phyloP scores from a whole-genome alignment of 2,329 filamentous ascomycete genomes.

The Phialophora macrospora region DNA sequence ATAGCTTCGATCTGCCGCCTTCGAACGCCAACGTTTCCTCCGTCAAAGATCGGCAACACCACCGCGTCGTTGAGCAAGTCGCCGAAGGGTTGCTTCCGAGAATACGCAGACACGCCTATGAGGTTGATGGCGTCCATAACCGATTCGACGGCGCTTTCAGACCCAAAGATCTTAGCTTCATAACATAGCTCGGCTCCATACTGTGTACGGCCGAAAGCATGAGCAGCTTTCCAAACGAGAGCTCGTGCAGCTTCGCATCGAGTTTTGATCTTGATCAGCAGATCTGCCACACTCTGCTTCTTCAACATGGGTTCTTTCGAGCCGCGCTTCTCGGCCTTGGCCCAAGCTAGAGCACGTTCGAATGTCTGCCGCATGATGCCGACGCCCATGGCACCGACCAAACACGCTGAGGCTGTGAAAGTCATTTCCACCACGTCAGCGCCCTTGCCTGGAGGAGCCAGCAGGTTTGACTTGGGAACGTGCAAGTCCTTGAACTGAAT shows the following conservation, averaged over 20 bases:
- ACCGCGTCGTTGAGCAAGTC: constrained; percentile 54
- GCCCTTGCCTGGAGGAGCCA: constrained; percentile 53
- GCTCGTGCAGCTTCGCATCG: constrained; percentile 56
- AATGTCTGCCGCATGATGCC: constrained; percentile 61
- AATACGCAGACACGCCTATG: constrained; percentile 58
- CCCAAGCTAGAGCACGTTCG: constrained; percentile 58
- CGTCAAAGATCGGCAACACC: constrained; percentile 58
- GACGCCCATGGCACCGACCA: constrained; percentile 61
- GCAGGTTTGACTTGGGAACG: constrained; percentile 55
- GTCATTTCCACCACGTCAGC: constrained; percentile 50
- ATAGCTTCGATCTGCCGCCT: constrained; percentile 50
- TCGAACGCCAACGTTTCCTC: constrained; percentile 60
- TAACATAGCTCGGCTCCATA: constrained; percentile 55
- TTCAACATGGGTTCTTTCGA: constrained; percentile 54
- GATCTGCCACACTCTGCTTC: constrained; percentile 58
- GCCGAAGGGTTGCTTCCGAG: constrained; percentile 50
- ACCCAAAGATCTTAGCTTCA: constrained; percentile 59
- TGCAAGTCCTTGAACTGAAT: constrained; percentile 55
- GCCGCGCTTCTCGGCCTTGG: constrained; percentile 53
- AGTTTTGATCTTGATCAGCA: constrained; percentile 60
- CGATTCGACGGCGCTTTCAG: constrained; percentile 56
- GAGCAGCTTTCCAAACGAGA: constrained; percentile 59
- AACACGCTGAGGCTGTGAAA: constrained; percentile 54
- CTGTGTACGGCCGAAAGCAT: constrained; percentile 51
- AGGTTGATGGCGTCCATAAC: constrained; percentile 58